Evolutionary conservation across 1,284 basidiomycete species (phyloP).

Genomic region (Afroboletus lepidellus): DNA sequence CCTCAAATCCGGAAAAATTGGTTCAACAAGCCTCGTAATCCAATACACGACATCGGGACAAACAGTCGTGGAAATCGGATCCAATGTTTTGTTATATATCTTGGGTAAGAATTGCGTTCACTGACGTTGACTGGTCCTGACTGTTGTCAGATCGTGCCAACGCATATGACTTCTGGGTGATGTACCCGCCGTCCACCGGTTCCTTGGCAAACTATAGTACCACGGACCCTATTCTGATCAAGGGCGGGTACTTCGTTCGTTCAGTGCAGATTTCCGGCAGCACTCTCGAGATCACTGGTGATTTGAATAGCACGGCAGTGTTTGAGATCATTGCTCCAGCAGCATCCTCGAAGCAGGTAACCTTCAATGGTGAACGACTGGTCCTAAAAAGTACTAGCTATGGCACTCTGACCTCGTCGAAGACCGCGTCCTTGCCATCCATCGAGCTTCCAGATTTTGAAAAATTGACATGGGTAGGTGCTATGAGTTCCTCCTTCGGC

Average conservation of each 20-base stretch:
- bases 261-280: conserved; percentile 35
- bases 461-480: conserved; percentile 20
- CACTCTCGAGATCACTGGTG: conserved; percentile 41
- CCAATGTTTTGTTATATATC: conserved; percentile 41
- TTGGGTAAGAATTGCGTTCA: conserved; percentile 34
- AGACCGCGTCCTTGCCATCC: conserved; percentile 12
- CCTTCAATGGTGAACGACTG: conserved; percentile 40
- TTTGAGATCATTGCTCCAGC: conserved; percentile 47
- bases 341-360: conserved; percentile 36
- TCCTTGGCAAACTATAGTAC: conserved; percentile 39
- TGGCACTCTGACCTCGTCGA: conserved; percentile 32
- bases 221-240: conserved; percentile 44
- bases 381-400: conserved; percentile 37
- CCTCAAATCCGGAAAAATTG: conserved; percentile 37
- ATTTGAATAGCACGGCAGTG: conserved; percentile 41
- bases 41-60: conserved; percentile 47
- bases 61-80: conserved; percentile 44
- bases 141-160: conserved; percentile 41
- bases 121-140: conserved; percentile 4
- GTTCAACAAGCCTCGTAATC: conserved; percentile 36
- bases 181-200: conserved; percentile 41
- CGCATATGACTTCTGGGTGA: conserved; percentile 51
- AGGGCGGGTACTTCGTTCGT: conserved; percentile 49
- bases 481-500: background rate
- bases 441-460: conserved; percentile 22